Conservation (phyloP, 768 basidiomycete species). For the Austroboletus festivus region DNA sequence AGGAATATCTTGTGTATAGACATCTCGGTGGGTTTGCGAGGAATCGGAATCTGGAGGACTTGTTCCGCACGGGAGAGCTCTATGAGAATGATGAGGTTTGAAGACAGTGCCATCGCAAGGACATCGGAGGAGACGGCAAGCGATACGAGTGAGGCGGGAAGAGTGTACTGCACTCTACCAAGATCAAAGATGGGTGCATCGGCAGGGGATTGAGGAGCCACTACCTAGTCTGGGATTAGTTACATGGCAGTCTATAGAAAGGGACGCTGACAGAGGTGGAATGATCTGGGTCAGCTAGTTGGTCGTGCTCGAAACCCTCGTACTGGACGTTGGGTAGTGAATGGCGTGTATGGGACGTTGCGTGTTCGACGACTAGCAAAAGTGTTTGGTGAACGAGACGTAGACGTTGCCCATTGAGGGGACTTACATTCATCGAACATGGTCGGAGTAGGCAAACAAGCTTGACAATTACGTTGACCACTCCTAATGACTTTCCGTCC, state of each 20-base stretch:
- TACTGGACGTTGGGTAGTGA: slow-evolving; percentile 65
- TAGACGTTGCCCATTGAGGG: neutral
- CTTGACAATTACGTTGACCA: too few species aligned
- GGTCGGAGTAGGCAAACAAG: slow-evolving; percentile 15
- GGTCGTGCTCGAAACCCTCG: slow-evolving; percentile 82
- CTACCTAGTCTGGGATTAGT: slow-evolving; percentile 28
- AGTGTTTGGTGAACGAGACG: slow-evolving; percentile 3
- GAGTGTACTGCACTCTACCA: slow-evolving; percentile 84
- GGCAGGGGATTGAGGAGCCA: slow-evolving; percentile 31
- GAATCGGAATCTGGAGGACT: slow-evolving; percentile 75
- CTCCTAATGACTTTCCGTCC: slow-evolving; percentile 32
- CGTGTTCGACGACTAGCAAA: slow-evolving; percentile 81
- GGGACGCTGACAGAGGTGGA: slow-evolving; percentile 18
- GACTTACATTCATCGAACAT: slow-evolving; percentile 71
- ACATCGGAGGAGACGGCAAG: slow-evolving; percentile 85
- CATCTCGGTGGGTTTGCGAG: slow-evolving; percentile 72
- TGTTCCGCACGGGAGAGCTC: slow-evolving; percentile 87
- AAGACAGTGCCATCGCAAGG: slow-evolving; percentile 77
- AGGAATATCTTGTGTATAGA: slow-evolving; percentile 80
- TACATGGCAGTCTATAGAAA: neutral
- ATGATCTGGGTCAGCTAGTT: slow-evolving; percentile 44
- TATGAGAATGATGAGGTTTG: slow-evolving; percentile 80
- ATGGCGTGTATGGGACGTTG: slow-evolving; percentile 44
- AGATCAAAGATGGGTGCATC: slow-evolving; percentile 73
- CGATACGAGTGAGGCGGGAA: slow-evolving; percentile 79